phyloP scores from a whole-genome alignment of 2,329 filamentous ascomycete genomes.

The Coniochaeta hoffmannii region DNA sequence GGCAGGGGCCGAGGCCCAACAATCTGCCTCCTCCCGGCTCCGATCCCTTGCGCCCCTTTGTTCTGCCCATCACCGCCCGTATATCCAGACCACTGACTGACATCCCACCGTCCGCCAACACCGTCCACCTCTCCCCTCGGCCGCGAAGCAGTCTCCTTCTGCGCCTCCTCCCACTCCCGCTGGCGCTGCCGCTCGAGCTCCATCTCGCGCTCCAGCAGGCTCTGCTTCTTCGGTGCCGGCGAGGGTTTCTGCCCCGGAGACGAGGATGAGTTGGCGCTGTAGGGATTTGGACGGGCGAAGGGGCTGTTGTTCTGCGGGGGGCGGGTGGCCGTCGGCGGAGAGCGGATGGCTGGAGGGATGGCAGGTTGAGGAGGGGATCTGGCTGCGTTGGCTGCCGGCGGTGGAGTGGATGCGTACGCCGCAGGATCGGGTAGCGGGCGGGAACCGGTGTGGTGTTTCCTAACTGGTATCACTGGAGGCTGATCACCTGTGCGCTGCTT shows the following conservation, averaged over 20 bases:
- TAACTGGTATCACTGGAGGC: conserved; percentile 13
- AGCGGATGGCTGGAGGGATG: conserved; percentile 3
- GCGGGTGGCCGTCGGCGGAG: conserved; percentile 4
- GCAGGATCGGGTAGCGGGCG: conserved; percentile 37
- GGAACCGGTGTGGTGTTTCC: conserved; percentile 19
- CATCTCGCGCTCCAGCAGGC: conserved; percentile 72
- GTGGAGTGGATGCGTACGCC: conserved; percentile 11
- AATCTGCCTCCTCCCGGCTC: conserved; percentile 67
- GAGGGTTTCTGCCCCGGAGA: conserved; percentile 32
- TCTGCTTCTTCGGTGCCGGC: conserved; percentile 38
- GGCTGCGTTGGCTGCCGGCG: conserved; percentile 3
- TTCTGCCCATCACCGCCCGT: conserved; percentile 72
- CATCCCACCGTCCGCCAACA: conserved; percentile 63
- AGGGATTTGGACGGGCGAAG: conserved; percentile 48
- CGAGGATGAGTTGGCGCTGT: conserved; percentile 16
- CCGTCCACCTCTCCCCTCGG: conserved; percentile 52
- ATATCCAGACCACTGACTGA: conserved; percentile 67
- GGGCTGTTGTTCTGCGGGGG: conserved; percentile 14
- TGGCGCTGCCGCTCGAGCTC: conserved; percentile 71
- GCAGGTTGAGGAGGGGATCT: not conserved
- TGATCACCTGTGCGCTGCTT: conserved; percentile 21
- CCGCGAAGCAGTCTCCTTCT: conserved; percentile 54
- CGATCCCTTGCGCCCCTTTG: conserved; percentile 55
- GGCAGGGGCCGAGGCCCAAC: conserved; percentile 68
- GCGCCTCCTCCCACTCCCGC: conserved; percentile 71